phyloP scores from a whole-genome alignment of 2,329 filamentous ascomycete genomes.

The Diaporthe helianthi region DNA sequence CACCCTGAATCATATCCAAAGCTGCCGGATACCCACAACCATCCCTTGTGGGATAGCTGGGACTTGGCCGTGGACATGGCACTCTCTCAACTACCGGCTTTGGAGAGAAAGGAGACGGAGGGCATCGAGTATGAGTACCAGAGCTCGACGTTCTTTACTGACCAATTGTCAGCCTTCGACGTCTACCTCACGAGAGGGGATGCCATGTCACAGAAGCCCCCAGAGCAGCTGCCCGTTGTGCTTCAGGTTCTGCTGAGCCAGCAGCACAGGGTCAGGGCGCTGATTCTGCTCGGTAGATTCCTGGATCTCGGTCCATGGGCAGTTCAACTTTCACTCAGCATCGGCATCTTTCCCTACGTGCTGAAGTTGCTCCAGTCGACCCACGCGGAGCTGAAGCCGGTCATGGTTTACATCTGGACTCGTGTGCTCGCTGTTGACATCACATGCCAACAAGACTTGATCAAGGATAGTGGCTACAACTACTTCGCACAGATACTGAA shows the following conservation, averaged over 20 bases:
- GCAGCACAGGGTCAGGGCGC: slow-evolving; percentile 86
- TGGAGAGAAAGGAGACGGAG: slow-evolving; percentile 79
- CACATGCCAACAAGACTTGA: slow-evolving; percentile 88
- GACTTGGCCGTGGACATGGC: slow-evolving; percentile 97
- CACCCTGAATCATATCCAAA: slow-evolving; percentile 91
- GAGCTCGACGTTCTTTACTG: slow-evolving; percentile 94
- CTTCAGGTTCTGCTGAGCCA: slow-evolving; percentile 95
- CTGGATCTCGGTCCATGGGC: slow-evolving; percentile 97
- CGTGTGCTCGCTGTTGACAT: slow-evolving; percentile 94
- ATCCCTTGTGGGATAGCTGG: slow-evolving; percentile 97
- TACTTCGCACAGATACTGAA: slow-evolving; percentile 96
- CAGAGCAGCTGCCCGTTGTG: slow-evolving; percentile 94
- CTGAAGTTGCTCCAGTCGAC: slow-evolving; percentile 95
- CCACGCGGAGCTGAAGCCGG: slow-evolving; percentile 90
- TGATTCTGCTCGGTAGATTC: slow-evolving; percentile 92
- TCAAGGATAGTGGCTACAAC: slow-evolving; percentile 96
- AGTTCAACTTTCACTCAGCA: slow-evolving; percentile 95
- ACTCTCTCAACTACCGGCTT: slow-evolving; percentile 82
- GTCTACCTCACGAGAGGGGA: slow-evolving; percentile 86
- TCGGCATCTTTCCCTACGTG: slow-evolving; percentile 99
- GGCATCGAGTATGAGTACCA: slow-evolving; percentile 87
- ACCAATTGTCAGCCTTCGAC: slow-evolving; percentile 96
- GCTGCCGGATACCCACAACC: slow-evolving; percentile 93
- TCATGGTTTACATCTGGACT: slow-evolving; percentile 99
- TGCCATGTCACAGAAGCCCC: slow-evolving; percentile 83